These are phyloP conservation scores for Plasmodium vinckei DNA, from an alignment of 169 alveolate species.

Conservation along the genomic window DNA sequence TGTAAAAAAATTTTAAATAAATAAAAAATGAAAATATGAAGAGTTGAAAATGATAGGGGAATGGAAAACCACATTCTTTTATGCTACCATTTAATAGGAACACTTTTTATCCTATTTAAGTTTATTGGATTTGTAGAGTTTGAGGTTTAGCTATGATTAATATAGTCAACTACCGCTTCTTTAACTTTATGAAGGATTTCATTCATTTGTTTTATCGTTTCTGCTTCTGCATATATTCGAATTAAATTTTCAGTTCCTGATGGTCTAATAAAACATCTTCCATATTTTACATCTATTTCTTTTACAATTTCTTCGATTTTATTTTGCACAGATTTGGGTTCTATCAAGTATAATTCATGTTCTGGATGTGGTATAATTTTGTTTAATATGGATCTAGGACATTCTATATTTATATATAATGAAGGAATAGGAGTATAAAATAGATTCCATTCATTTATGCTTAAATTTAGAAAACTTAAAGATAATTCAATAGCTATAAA, in stretches of 20 bases:
- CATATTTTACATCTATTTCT: constrained; percentile 24
- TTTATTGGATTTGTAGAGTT: no score
- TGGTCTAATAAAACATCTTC: constrained; percentile 83
- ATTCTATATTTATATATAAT: constrained; percentile 49
- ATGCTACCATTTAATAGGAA: no score
- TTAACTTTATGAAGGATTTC: constrained; percentile 69
- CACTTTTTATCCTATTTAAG: no score
- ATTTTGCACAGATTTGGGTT: constrained; percentile 73
- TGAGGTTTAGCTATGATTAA: background rate
- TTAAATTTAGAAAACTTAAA: constrained; percentile 41
- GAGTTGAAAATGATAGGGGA: no score
- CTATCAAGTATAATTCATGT: constrained; percentile 77
- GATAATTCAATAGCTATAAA: constrained; percentile 80
- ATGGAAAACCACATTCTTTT: no score
- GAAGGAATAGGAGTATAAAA: constrained; percentile 80
- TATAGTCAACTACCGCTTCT: constrained; percentile 11
- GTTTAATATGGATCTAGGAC: constrained; percentile 34
- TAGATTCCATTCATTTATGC: constrained; percentile 62
- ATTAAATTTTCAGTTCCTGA: constrained; percentile 82
- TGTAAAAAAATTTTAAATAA: no score
- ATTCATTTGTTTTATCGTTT: constrained; percentile 79
- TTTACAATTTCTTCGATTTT: constrained; percentile 49
- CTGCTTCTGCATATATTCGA: constrained; percentile 87
- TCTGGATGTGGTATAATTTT: constrained; percentile 67
- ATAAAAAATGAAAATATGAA: no score